Conservation (phyloP, 805 yeast species). For the Lipomyces orientalis region DNA sequence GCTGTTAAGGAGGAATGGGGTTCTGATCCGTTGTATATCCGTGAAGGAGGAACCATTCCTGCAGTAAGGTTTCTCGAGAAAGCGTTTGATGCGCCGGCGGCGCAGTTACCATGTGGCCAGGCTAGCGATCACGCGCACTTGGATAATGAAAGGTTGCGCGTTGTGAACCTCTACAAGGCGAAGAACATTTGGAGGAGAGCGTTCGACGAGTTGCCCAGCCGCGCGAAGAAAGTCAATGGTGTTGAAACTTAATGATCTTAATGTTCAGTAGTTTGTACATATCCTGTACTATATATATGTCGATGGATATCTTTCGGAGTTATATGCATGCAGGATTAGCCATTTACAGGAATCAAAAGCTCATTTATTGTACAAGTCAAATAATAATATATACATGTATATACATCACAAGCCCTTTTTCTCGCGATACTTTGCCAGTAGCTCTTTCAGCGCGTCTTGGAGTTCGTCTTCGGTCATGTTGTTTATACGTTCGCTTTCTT, state of each 20-base stretch:
- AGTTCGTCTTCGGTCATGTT: not conserved
- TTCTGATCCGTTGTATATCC: conserved; percentile 64
- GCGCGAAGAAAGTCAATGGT: not conserved
- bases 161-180: conserved; percentile 76
- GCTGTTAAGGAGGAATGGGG: conserved; percentile 78
- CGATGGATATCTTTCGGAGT: not conserved
- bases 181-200: conserved; percentile 55
- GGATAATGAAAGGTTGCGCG: conserved; percentile 81
- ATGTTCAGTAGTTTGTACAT: not conserved
- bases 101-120: conserved; percentile 96
- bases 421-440: not conserved
- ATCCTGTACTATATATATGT: not conserved
- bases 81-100: conserved; percentile 83
- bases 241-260: not conserved
- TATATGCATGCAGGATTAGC: not conserved
- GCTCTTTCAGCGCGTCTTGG: not conserved
- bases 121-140: conserved; percentile 93
- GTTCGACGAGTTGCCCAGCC: conserved; percentile 23
- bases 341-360: not conserved
- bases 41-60: conserved; percentile 98
- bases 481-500: not conserved
- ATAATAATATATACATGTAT: not conserved
- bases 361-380: not conserved
- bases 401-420: not conserved
- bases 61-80: conserved; percentile 84